Conservation (phyloP, 2,329 filamentous ascomycete genomes). For the Aspergillus nomiae region DNA sequence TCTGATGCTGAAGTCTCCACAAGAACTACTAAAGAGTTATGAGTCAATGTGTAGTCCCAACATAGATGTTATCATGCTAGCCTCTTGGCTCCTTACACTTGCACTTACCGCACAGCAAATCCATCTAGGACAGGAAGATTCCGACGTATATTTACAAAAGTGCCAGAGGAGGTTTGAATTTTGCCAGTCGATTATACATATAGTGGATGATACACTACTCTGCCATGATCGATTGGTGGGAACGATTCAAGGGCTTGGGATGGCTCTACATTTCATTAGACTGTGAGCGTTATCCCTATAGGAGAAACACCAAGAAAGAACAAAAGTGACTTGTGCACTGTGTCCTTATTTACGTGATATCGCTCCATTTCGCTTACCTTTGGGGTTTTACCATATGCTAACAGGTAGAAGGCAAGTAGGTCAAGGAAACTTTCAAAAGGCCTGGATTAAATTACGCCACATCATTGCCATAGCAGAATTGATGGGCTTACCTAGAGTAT, state of each 20-base stretch:
- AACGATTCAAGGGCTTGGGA: constrained; percentile 17
- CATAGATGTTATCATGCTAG: constrained; percentile 15
- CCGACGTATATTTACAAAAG: not conserved
- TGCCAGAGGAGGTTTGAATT: constrained; percentile 6
- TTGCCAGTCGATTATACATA: constrained; percentile 11
- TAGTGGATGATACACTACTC: constrained; percentile 16
- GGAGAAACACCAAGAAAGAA: not conserved
- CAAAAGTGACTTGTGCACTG: not conserved
- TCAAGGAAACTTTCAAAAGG: constrained; percentile 36
- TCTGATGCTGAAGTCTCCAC: constrained; percentile 8
- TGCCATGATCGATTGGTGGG: constrained; percentile 19
- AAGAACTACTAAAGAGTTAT: constrained; percentile 13
- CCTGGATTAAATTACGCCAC: constrained; percentile 42
- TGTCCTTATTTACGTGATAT: not conserved
- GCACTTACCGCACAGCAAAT: constrained; percentile 19
- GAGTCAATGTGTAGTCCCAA: constrained; percentile 17
- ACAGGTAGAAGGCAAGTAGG: constrained; percentile 30
- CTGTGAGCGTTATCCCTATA: constrained; percentile 30
- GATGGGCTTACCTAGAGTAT: constrained; percentile 35
- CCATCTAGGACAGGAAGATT: not conserved
- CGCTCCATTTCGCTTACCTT: too few species aligned
- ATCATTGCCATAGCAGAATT: constrained; percentile 42
- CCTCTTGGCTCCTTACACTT: constrained; percentile 19
- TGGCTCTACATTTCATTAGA: constrained; percentile 36
- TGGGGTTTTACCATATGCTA: not conserved